Percentiles rank a stretch among this genome's conserved stretches.
Conservation (phyloP, 148 eudicot genomes). For the Nyssa sinensis region DNA sequence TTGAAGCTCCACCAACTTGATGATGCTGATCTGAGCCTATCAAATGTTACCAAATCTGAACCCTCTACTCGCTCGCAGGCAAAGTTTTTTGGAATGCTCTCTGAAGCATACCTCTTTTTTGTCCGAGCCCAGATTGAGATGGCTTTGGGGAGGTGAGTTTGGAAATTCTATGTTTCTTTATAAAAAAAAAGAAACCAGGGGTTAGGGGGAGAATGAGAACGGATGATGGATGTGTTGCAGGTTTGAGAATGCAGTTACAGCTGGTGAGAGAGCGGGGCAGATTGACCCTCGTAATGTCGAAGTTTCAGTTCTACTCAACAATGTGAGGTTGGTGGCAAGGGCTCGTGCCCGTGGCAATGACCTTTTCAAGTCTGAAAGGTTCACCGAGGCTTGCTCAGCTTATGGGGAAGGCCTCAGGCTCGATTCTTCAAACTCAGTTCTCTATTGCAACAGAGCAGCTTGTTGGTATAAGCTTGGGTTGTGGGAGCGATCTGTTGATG, state of each 20-base stretch:
- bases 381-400: slow-evolving; percentile 85
- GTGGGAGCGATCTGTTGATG: slow-evolving; percentile 79
- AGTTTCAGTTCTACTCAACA: slow-evolving; percentile 50
- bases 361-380: slow-evolving; percentile 76
- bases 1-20: slow-evolving; percentile 78
- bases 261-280: slow-evolving; percentile 62
- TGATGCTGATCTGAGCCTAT: slow-evolving; percentile 51
- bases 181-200: slow-evolving; percentile 19
- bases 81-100: slow-evolving; percentile 81
- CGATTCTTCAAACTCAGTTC: slow-evolving; percentile 77
- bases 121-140: slow-evolving; percentile 83
- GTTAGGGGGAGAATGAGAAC: slow-evolving; percentile 31
- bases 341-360: slow-evolving; percentile 92
- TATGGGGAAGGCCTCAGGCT: slow-evolving; percentile 84
- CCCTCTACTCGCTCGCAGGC: slow-evolving; percentile 40
- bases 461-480: slow-evolving; percentile 82
- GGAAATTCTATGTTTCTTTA: slow-evolving; percentile 11
- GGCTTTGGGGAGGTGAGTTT: slow-evolving; percentile 85
- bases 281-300: slow-evolving; percentile 61
- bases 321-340: slow-evolving; percentile 61
- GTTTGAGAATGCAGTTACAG: slow-evolving; percentile 73
- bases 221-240: slow-evolving; percentile 64
- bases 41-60: slow-evolving; percentile 45
- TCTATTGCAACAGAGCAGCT: slow-evolving; percentile 92
- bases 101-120: slow-evolving; percentile 69